Percentiles rank a stretch among this genome's conserved stretches.
Evolutionary conservation across 257 asterid species (phyloP).

Genomic region (Salvia miltiorrhiza): DNA sequence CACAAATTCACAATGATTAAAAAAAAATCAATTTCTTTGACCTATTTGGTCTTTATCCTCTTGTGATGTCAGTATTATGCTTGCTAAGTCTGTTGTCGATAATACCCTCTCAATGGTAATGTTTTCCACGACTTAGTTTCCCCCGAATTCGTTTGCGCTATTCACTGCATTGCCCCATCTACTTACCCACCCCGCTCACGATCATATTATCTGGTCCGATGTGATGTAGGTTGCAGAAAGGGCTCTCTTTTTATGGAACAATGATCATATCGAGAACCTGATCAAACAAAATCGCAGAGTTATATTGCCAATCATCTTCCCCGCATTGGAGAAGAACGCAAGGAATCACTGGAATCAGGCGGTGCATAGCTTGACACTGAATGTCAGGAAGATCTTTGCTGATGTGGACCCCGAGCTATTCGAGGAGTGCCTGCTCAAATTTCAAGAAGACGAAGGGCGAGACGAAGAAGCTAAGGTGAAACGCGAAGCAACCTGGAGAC

Average conservation of each 20-base stretch:
- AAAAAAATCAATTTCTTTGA: background rate
- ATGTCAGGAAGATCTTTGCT: constrained; percentile 60
- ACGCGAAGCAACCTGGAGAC: constrained; percentile 68
- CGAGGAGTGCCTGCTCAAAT: constrained; percentile 58
- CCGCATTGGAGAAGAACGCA: constrained; percentile 62
- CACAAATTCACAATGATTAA: background rate
- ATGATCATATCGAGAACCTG: constrained; percentile 61
- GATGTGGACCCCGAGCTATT: constrained; percentile 65
- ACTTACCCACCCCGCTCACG: background rate
- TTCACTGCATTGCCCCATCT: no score
- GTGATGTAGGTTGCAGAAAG: constrained; percentile 71
- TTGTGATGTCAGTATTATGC: background rate
- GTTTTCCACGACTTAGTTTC: background rate
- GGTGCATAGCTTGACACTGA: constrained; percentile 64
- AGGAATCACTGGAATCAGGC: constrained; percentile 77
- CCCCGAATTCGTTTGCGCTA: background rate
- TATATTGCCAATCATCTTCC: constrained; percentile 64
- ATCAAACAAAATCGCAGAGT: constrained; percentile 70
- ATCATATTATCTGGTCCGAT: constrained; percentile 6
- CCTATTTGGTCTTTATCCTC: no score
- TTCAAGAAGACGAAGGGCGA: constrained; percentile 50
- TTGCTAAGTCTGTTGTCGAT: background rate
- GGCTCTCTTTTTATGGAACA: constrained; percentile 77
- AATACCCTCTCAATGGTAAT: background rate
- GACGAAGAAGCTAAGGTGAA: constrained; percentile 43